These are phyloP conservation scores for Crithidia fasciculata DNA, from an alignment of 208 protist genomes.

Conservation along the genomic window DNA sequence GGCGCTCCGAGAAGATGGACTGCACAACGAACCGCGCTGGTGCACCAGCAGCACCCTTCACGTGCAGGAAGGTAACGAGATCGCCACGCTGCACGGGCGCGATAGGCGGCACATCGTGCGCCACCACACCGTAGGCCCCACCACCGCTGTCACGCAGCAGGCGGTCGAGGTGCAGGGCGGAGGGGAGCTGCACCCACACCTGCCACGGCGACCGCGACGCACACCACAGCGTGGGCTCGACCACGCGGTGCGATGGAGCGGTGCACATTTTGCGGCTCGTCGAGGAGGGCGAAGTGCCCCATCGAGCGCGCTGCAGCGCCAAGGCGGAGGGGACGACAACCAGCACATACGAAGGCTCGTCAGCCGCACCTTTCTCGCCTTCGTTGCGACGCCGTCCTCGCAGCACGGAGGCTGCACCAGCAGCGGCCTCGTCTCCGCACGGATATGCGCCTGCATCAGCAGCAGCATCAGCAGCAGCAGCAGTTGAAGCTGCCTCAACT, in stretches of 20 bases:
- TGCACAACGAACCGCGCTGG: constrained; percentile 29
- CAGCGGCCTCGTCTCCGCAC: background rate
- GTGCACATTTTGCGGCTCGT: too few relatives aligned
- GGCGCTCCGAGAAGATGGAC: constrained; percentile 26
- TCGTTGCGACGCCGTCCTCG: background rate
- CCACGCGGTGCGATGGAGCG: background rate
- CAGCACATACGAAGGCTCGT: constrained; percentile 10
- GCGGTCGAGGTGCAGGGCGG: constrained; percentile 32
- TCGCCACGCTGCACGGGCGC: constrained; percentile 58
- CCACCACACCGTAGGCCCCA: constrained; percentile 50
- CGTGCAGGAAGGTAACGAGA: constrained; percentile 45
- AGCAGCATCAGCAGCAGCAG: background rate
- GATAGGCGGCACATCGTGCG: constrained; percentile 42
- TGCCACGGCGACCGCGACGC: constrained; percentile 18
- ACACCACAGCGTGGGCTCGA: constrained; percentile 28
- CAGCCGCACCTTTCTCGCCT: background rate
- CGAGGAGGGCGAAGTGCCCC: background rate
- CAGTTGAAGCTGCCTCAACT: background rate
- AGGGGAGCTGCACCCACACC: constrained; percentile 54
- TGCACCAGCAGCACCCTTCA: background rate
- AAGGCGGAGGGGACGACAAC: constrained; percentile 14
- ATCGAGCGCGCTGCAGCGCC: constrained; percentile 21
- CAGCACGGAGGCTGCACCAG: background rate
- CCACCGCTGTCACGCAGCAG: constrained; percentile 36
- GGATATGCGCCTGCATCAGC: background rate